A percentile compares a stretch with the other conserved stretches of the same genome.
These are phyloP conservation scores for Arachnomyces sp. DNA, from an alignment of 2,329 filamentous ascomycete species.

Conservation along the genomic window DNA sequence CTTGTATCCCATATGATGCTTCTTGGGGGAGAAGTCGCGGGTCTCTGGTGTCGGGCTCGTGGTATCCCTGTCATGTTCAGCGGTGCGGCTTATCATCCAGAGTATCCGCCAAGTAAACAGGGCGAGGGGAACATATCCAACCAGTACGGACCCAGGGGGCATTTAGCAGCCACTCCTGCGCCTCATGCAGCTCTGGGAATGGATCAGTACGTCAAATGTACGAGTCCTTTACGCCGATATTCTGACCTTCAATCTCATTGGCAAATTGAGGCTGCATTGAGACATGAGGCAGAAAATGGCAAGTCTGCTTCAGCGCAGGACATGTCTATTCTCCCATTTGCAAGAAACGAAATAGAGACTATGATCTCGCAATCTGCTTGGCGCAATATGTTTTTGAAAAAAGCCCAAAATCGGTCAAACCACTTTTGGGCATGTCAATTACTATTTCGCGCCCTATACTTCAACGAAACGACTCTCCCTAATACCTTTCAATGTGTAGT, in stretches of 20 bases:
- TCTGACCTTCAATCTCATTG: conserved; percentile 56
- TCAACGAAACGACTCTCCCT: conserved; percentile 46
- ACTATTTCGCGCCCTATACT: conserved; percentile 52
- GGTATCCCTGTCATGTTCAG: conserved; percentile 45
- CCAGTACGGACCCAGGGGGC: conserved; percentile 36
- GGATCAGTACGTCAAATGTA: conserved; percentile 49
- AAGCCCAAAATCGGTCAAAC: conserved; percentile 32
- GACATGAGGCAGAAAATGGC: conserved; percentile 45
- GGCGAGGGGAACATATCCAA: conserved; percentile 29
- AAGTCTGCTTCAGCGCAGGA: conserved; percentile 13
- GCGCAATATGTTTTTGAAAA: conserved; percentile 32
- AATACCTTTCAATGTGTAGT: conserved; percentile 36
- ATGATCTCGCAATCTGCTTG: conserved; percentile 39
- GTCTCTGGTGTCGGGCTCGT: conserved; percentile 45
- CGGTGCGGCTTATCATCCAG: conserved; percentile 29
- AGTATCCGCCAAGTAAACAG: conserved; percentile 7
- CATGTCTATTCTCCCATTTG: conserved; percentile 46
- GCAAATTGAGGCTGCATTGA: conserved; percentile 57
- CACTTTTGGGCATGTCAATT: conserved; percentile 47
- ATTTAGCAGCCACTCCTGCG: conserved; percentile 41
- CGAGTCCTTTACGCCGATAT: conserved; percentile 55
- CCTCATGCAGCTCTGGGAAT: conserved; percentile 47
- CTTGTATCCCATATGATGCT: conserved; percentile 48
- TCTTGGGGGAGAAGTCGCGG: conserved; percentile 46
- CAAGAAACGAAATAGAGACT: conserved; percentile 38